Evolutionary conservation across 2,329 filamentous ascomycete genomes (phyloP), one percentile per base, ranked within the genome.

Genomic region (Pseudogymnoascus destructans): DNA sequence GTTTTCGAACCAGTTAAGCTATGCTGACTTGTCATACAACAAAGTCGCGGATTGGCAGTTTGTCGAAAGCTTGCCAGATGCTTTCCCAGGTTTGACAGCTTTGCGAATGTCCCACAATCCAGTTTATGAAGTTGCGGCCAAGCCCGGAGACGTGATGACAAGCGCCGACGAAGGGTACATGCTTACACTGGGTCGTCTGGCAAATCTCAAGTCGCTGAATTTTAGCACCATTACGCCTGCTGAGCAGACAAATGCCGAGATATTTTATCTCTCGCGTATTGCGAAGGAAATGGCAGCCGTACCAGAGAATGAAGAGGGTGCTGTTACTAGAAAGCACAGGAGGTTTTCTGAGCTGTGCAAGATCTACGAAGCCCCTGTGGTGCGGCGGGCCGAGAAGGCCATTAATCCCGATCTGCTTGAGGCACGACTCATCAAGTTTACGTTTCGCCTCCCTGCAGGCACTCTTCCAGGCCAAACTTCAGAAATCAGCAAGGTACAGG

Each of bases 241-340:
- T 40, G 91, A 97, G 69, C 82, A 92, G 15, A 77, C 82, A 58
- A 93, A 97, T 66, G 90, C 90, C 3, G 93, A 97, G 65, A 85
- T 92, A 66, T 98, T 95, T 70, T 98, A 98, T 70, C 80, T 97
- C 9, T 88, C 85, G 0, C 80, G 87, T 58, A 93, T 96, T 59
- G 87, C 80, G 9, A 84, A 83, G 62, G 87, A 93, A 68, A 75
- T 96, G 36, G 78, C 82, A 1, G 73, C 77, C 3, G 78, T 81
- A 0, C 73, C 81, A 0, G 76, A 80, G 59, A 70, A 70, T 2
- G 71, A 74, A 1, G 78, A 84, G 63, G 71, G 70, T 0, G 72
- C 73, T 1, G 77, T 95, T 0, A 69, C 87, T 2, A 71, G 69
- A 0, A 71, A 74, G 3, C 90, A 97, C 70, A 84, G 82, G 6